phyloP scores from a whole-genome alignment of 2,329 filamentous ascomycete species.

The Sporothrix protearum region DNA sequence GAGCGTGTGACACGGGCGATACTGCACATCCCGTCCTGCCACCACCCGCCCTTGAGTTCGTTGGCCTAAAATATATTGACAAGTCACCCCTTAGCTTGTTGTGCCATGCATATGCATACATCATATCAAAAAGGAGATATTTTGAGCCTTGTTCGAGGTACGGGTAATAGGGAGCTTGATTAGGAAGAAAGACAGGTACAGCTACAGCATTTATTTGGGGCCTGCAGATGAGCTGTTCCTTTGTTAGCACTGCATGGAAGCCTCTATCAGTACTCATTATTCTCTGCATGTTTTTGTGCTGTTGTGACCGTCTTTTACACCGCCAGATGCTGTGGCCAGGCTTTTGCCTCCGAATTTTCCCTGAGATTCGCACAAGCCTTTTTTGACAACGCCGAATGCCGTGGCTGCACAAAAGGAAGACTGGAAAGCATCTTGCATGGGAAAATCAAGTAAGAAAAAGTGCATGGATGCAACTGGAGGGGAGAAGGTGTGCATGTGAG shows the following conservation, averaged over 20 bases:
- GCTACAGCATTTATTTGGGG: not conserved
- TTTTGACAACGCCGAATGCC: not conserved
- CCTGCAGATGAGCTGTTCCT: not conserved
- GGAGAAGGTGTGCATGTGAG: not conserved
- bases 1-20: not conserved
- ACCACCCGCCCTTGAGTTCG: not conserved
- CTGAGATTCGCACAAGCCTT: not conserved
- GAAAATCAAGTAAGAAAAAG: not conserved
- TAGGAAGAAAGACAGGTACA: not conserved
- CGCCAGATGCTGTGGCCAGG: slow-evolving; percentile 16
- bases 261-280: not conserved
- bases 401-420: not conserved
- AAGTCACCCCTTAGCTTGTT: not conserved
- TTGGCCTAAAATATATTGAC: not conserved
- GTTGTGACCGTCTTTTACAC: slow-evolving; percentile 8
- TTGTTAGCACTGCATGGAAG: not conserved
- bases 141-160: not conserved
- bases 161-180: slow-evolving; percentile 3
- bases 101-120: not conserved
- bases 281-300: not conserved
- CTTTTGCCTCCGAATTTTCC: not conserved
- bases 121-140: not conserved
- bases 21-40: not conserved
- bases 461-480: not conserved
- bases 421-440: too few relatives aligned